A percentile compares a stretch with the other conserved stretches of the same genome.
phyloP scores from a whole-genome alignment of 139 green algal species.

The Coelastrella sp. region DNA sequence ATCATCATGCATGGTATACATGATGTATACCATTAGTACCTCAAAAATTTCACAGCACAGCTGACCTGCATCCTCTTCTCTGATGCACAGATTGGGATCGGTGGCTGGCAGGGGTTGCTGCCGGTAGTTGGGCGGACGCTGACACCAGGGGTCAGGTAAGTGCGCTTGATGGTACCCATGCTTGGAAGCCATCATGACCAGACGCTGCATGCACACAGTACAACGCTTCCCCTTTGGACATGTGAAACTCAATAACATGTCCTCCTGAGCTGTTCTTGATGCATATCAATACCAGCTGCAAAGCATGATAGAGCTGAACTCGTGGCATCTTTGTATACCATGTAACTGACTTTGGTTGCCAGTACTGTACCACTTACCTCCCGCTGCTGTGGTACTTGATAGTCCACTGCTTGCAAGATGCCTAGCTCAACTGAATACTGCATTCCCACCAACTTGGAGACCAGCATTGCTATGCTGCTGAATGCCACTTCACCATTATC shows the following conservation, averaged over 20 bases:
- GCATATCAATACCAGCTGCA: too few species aligned
- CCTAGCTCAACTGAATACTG: constrained; percentile 20
- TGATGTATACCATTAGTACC: background rate
- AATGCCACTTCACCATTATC: background rate
- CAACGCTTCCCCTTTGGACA: too few species aligned
- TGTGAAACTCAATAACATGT: too few species aligned
- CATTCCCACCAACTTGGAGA: constrained; percentile 24
- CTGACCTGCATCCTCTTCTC: background rate
- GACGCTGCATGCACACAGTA: constrained; percentile 41
- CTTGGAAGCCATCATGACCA: constrained; percentile 31
- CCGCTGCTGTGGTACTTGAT: background rate
- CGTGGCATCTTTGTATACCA: too few species aligned
- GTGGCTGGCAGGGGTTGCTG: background rate
- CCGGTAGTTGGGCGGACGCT: background rate
- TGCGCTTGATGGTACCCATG: background rate
- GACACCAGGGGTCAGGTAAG: constrained; percentile 4
- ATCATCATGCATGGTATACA: background rate
- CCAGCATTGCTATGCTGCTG: background rate
- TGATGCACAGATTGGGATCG: background rate
- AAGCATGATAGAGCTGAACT: too few species aligned
- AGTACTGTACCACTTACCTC: too few species aligned
- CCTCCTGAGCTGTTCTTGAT: too few species aligned
- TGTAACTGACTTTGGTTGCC: too few species aligned
- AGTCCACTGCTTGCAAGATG: background rate
- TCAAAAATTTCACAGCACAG: background rate